A percentile compares a stretch with the other conserved stretches of the same genome.
Evolutionary conservation across 176 grass and related monocot genomes (phyloP).

Genomic region (Oryza australiensis): DNA sequence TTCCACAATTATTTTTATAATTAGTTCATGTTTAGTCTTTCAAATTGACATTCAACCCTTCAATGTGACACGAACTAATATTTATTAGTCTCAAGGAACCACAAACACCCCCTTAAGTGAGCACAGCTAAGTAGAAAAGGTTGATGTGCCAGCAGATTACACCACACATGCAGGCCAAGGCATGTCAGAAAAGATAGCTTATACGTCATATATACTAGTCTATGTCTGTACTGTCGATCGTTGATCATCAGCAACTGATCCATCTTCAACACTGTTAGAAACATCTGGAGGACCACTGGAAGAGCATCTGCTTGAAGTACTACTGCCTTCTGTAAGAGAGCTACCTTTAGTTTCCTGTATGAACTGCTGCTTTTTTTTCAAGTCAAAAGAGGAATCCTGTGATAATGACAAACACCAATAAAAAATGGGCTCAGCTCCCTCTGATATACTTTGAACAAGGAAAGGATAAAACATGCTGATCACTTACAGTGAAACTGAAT

Average conservation of each 20-base stretch:
- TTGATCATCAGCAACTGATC: constrained; percentile 39
- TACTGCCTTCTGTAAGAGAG: constrained; percentile 41
- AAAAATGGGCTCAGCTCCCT: constrained; percentile 26
- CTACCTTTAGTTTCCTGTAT: constrained; percentile 39
- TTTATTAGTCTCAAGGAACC: too few species aligned
- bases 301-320: constrained; percentile 67
- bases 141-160: constrained; percentile 19
- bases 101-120: too few species aligned
- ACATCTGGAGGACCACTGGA: constrained; percentile 49
- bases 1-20: too few species aligned
- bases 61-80: too few species aligned
- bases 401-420: constrained; percentile 11
- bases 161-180: not conserved
- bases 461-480: not conserved
- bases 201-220: constrained; percentile 21
- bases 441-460: not conserved
- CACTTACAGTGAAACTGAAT: constrained; percentile 11
- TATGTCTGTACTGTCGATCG: constrained; percentile 2
- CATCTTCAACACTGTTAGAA: constrained; percentile 53
- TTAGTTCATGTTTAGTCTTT: too few species aligned
- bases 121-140: constrained; percentile 1
- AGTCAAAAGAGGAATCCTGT: constrained; percentile 62
- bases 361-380: constrained; percentile 57
- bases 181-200: constrained; percentile 12
- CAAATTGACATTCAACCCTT: too few species aligned